Evolutionary conservation across 352 stramenopile genomes (phyloP).

Genomic region (Phytopythium cucurbitacearum): DNA sequence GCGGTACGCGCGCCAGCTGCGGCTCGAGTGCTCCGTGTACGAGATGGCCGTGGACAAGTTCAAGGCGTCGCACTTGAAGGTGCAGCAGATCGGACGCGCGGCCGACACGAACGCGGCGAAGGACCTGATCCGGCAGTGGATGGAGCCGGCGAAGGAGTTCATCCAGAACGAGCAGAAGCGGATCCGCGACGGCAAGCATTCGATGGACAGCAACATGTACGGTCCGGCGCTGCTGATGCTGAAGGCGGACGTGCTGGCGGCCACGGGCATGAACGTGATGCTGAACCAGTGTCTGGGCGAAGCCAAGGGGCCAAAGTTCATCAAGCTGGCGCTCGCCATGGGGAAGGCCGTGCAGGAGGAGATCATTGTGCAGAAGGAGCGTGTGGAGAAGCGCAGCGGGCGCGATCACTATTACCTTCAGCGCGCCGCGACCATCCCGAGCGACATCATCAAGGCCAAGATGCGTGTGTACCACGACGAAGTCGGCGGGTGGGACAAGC

Average conservation of each 20-base stretch:
- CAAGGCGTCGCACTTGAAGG: conserved; percentile 37
- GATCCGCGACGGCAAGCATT: conserved; percentile 47
- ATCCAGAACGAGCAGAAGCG: conserved; percentile 50
- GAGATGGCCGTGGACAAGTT: conserved; percentile 78
- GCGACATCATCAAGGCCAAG: conserved; percentile 26
- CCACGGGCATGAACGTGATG: conserved; percentile 63
- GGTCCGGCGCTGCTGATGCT: conserved; percentile 62
- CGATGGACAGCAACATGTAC: conserved; percentile 72
- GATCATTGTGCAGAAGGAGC: conserved; percentile 60
- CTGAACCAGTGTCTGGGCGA: conserved; percentile 70
- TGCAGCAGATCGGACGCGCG: conserved; percentile 37
- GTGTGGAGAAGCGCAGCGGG: conserved; percentile 17
- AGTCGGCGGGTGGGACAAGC: conserved; percentile 83
- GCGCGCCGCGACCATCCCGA: conserved; percentile 21
- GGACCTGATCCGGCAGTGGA: conserved; percentile 61
- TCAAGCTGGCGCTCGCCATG: conserved; percentile 72
- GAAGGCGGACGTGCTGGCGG: conserved; percentile 44
- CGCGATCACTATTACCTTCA: conserved; percentile 31
- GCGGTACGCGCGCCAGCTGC: conserved; percentile 69
- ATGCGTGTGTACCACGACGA: conserved; percentile 67
- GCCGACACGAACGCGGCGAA: conserved; percentile 58
- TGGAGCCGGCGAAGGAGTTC: conserved; percentile 29
- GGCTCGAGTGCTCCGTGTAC: conserved; percentile 76
- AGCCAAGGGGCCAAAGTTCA: conserved; percentile 68
- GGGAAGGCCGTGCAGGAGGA: conserved; percentile 74